phyloP scores from a whole-genome alignment of 192 early-diverging fungal species.

The Podila verticillata region DNA sequence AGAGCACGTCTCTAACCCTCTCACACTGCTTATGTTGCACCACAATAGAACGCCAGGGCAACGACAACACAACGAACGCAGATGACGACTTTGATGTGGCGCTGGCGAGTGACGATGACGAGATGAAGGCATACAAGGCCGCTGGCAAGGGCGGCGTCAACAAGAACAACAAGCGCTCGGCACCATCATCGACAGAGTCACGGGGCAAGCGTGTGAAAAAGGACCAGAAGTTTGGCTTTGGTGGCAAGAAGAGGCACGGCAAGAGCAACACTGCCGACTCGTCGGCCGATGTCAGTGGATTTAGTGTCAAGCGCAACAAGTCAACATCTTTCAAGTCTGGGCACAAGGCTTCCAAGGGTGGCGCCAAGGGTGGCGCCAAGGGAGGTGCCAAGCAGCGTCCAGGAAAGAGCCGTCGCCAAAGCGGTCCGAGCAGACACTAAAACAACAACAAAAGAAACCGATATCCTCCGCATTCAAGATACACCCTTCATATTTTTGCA shows the following conservation, averaged over 20 bases:
- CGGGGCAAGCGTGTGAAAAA: conserved; percentile 55
- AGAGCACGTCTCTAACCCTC: background rate
- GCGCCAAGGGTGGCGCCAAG: conserved; percentile 14
- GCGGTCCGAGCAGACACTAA: conserved; percentile 33
- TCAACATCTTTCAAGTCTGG: conserved; percentile 35
- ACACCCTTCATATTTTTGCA: no score
- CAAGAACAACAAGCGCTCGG: conserved; percentile 26
- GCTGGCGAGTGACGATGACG: conserved; percentile 54
- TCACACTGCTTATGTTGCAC: background rate
- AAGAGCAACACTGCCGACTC: conserved; percentile 86
- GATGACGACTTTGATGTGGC: conserved; percentile 54
- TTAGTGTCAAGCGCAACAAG: conserved; percentile 60
- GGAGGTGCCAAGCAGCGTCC: conserved; percentile 40
- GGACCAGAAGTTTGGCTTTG: conserved; percentile 92
- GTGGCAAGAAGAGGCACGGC: conserved; percentile 81
- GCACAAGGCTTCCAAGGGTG: conserved; percentile 29
- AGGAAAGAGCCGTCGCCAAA: conserved; percentile 55
- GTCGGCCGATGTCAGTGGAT: conserved; percentile 76
- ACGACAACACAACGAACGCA: background rate
- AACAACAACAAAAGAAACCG: background rate
- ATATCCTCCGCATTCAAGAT: no score
- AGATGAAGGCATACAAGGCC: conserved; percentile 47
- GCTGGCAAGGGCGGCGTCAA: conserved; percentile 15
- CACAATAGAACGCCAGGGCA: conserved; percentile 55
- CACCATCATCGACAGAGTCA: conserved; percentile 34